Evolutionary conservation across 2,329 filamentous ascomycete species (phyloP), one percentile per base, ranked within the genome.

Genomic region (Colletotrichum limetticola): DNA sequence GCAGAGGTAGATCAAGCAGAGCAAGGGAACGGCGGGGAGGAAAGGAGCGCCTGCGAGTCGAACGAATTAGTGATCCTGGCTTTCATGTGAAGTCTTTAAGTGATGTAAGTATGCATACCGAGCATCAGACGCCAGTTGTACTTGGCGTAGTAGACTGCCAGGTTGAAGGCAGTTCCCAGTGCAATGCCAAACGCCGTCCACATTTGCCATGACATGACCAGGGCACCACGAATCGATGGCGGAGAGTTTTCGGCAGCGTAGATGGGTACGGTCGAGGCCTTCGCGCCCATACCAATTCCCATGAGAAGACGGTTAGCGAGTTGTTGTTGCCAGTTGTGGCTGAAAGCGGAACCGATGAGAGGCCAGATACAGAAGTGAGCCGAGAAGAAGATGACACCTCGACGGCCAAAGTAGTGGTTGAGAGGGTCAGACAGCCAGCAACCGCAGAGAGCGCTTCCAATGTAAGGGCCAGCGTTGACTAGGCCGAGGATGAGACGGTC

Each of bases 161-260:
- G 83, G 77, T 91, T 92, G 72, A 89, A 89, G 66, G 84, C 86
- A 72, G 87, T 89, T 12, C 90, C 92, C 22, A 85, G 76, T 60
- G 84, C 79, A 74, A 86, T 86, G 60, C 70, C 71, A n/a, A 73
- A 89, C 0, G 88, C 87, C 3, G 88, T 91, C 89, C 91, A 93
- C 82, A 93, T 88, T 75, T 90, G 87, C 93, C 94, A 96, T 74
- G 91, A 92, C 93, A 96, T 96, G 74, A 95, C 93, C 3, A 97
- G 85, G 19, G 92, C 93, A 76, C 93, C 92, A 77, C 93, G 88
- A 65, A 95, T 91, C 4, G 85, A 80, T 2, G 92, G 90, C 0
- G 93, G 93, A 0, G 91, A 87, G 62, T 90, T 93, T 79, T 95
- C 93, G 1, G 93, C 93, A 0, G 92, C 91, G 76, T 94, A 95